Conservation (phyloP, 1,284 basidiomycete species). For the Cutaneotrichosporon daszewskae region DNA sequence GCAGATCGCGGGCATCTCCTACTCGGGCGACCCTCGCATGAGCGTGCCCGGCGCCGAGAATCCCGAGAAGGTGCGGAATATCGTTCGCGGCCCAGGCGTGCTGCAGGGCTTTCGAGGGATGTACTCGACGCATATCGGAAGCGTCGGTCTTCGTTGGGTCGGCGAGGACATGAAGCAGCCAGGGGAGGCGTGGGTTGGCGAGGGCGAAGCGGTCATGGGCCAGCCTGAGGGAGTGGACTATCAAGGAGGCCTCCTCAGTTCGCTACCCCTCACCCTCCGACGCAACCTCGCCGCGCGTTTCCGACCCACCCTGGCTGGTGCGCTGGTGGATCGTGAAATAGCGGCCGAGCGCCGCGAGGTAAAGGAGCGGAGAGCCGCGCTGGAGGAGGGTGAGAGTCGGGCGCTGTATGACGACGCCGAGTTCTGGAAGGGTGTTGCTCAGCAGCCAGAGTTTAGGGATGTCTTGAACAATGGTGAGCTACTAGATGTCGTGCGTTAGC, state of each 20-base stretch:
- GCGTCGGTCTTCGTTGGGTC: slow-evolving; percentile 41
- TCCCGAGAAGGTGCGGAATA: slow-evolving; percentile 86
- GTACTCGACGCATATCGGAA: slow-evolving; percentile 73
- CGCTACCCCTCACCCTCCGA: slow-evolving; percentile 63
- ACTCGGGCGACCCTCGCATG: slow-evolving; percentile 86
- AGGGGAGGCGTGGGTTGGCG: slow-evolving; percentile 12
- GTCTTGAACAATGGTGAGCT: slow-evolving; percentile 59
- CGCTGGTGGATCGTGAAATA: slow-evolving; percentile 13
- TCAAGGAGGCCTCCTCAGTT: slow-evolving; percentile 64
- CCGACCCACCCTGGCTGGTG: slow-evolving; percentile 18
- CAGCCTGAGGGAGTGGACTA: slow-evolving; percentile 44
- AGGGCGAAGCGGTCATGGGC: slow-evolving; percentile 32
- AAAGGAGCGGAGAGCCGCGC: neutral
- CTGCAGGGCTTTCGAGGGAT: slow-evolving; percentile 76
- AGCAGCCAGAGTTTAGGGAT: slow-evolving; percentile 56
- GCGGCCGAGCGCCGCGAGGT: slow-evolving; percentile 5
- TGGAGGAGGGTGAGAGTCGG: neutral
- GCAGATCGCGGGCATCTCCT: slow-evolving; percentile 78
- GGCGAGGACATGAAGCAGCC: slow-evolving; percentile 11
- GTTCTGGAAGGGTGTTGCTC: slow-evolving; percentile 69
- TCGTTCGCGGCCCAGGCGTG: slow-evolving; percentile 66
- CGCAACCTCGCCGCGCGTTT: slow-evolving; percentile 19
- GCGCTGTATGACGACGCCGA: slow-evolving; percentile 56
- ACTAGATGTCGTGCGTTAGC: neutral
- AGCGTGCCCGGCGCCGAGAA: slow-evolving; percentile 83